Conservation (phyloP, 768 basidiomycete genomes). For the Lactarius indigo region DNA sequence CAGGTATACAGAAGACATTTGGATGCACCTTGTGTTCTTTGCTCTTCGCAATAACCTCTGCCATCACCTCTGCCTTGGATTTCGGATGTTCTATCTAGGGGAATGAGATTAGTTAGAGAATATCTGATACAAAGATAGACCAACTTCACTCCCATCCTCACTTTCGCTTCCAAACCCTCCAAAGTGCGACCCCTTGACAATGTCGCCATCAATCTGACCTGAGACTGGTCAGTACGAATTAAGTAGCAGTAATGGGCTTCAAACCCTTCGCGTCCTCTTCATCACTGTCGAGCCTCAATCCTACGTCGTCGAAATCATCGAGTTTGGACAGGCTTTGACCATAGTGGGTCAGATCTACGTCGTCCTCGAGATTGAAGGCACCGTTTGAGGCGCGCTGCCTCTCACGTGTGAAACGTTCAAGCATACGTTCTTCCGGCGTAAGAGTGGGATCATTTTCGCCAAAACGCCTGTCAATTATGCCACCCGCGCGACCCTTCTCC, state of each 20-base stretch:
- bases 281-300: constrained; percentile 54
- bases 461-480: constrained; percentile 90
- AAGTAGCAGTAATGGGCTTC: background rate
- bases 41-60: constrained; percentile 95
- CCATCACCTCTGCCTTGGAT: constrained; percentile 95
- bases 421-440: constrained; percentile 94
- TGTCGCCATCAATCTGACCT: constrained; percentile 67
- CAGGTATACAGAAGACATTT: background rate
- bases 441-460: constrained; percentile 93
- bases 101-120: constrained; percentile 11
- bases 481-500: constrained; percentile 76
- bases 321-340: constrained; percentile 82
- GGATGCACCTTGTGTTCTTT: constrained; percentile 83
- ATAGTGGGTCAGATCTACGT: constrained; percentile 88
- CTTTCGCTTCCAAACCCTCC: constrained; percentile 81
- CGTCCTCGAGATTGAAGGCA: constrained; percentile 88
- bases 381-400: constrained; percentile 76
- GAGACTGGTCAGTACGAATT: background rate
- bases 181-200: constrained; percentile 73
- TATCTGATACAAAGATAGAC: background rate
- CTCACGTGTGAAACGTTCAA: constrained; percentile 93
- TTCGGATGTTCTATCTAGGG: constrained; percentile 78
- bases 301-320: constrained; percentile 78
- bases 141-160: constrained; percentile 45
- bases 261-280: constrained; percentile 49